phyloP scores from a whole-genome alignment of 345 rosid species.

The Arabis hirsuta region DNA sequence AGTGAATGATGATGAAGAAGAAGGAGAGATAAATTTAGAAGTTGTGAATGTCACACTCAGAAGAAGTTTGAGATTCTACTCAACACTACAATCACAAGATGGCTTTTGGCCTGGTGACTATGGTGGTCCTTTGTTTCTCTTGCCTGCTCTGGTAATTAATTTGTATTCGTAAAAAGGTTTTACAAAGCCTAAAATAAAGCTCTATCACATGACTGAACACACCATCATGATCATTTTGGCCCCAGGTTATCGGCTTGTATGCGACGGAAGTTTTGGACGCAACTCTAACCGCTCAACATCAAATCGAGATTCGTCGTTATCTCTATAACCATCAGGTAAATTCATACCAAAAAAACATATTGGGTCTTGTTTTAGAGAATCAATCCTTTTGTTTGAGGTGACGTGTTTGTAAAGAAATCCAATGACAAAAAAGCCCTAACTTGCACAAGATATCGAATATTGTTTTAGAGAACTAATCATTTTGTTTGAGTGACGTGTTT shows the following conservation, averaged over 20 bases:
- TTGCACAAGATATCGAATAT: not conserved
- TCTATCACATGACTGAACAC: no score
- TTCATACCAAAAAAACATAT: not conserved
- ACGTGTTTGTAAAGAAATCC: not conserved
- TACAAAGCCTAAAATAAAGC: no score
- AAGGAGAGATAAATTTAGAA: conserved; percentile 37
- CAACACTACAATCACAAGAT: conserved; percentile 59
- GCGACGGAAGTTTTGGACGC: conserved; percentile 52
- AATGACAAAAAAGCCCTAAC: conserved; percentile 1
- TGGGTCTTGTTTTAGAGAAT: not conserved
- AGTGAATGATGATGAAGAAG: conserved; percentile 23
- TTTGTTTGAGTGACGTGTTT: not conserved
- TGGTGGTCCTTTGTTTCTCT: conserved; percentile 81
- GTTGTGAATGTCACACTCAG: conserved; percentile 45
- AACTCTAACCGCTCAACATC: conserved; percentile 47
- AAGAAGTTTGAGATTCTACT: conserved; percentile 57
- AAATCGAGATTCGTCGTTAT: conserved; percentile 57
- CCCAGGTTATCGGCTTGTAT: conserved; percentile 56
- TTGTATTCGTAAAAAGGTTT: no score
- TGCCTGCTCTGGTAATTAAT: conserved; percentile 76
- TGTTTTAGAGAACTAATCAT: not conserved
- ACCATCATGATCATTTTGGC: no score
- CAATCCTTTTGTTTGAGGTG: not conserved
- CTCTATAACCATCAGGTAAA: conserved; percentile 73
- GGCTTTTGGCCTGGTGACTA: conserved; percentile 88